Evolutionary conservation across 1,284 basidiomycete genomes (phyloP).

Genomic region (Pisolithus thermaeus): DNA sequence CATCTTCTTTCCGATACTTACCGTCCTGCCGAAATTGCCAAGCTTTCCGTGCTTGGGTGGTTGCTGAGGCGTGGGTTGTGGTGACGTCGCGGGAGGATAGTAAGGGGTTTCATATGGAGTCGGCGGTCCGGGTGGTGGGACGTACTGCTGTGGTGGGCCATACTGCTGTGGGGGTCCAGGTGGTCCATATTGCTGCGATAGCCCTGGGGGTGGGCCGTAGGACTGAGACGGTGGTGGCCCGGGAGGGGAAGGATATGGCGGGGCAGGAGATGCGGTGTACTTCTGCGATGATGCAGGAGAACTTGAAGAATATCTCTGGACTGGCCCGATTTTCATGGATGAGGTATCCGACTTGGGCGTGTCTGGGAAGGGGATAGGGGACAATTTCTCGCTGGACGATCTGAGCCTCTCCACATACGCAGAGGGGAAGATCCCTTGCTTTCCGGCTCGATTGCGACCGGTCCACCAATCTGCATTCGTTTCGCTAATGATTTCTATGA

Average conservation of each 20-base stretch:
- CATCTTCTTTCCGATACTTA: constrained; percentile 24
- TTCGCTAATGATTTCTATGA: constrained; percentile 33
- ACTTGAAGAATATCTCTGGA: constrained; percentile 8
- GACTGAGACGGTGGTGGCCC: background rate
- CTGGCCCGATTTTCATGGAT: constrained; percentile 1
- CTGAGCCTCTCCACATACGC: constrained; percentile 50
- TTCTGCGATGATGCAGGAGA: constrained; percentile 11
- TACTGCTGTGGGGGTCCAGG: constrained; percentile 1
- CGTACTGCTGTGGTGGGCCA: constrained; percentile 6
- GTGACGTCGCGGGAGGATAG: constrained; percentile 21
- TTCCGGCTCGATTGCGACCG: constrained; percentile 32
- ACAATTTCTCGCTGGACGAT: constrained; percentile 17
- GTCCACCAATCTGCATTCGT: constrained; percentile 39
- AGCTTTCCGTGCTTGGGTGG: constrained; percentile 44
- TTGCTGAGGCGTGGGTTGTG: constrained; percentile 33
- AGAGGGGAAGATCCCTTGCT: constrained; percentile 52
- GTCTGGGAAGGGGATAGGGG: constrained; percentile 20
- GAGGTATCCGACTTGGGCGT: constrained; percentile 14
- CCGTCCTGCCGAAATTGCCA: constrained; percentile 53
- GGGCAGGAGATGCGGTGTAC: background rate
- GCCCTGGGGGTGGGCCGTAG: constrained; percentile 10
- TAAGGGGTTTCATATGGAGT: constrained; percentile 9
- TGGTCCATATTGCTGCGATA: constrained; percentile 8
- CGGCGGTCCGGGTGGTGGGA: constrained; percentile 14
- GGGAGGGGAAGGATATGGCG: background rate